Conservation (phyloP, 352 stramenopile species). For the Phytophthora syringae region DNA sequence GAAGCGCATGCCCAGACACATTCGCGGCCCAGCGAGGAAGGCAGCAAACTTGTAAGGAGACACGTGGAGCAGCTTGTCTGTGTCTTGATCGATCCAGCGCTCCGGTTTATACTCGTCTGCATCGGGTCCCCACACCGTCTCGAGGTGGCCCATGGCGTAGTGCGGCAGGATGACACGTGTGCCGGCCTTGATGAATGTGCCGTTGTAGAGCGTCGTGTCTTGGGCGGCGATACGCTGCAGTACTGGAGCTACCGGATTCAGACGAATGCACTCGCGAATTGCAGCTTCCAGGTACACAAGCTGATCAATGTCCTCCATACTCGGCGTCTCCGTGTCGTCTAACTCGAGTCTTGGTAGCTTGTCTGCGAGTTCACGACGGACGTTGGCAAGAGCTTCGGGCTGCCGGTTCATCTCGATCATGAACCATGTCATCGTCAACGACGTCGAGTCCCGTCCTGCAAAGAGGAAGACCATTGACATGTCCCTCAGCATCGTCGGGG, state of each 20-base stretch:
- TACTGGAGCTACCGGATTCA: conserved; percentile 49
- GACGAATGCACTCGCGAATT: conserved; percentile 52
- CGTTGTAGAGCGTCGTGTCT: conserved; percentile 71
- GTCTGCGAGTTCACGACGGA: conserved; percentile 51
- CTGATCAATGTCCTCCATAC: conserved; percentile 39
- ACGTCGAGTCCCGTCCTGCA: conserved; percentile 80
- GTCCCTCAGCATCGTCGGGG: conserved; percentile 54
- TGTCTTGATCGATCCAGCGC: conserved; percentile 55
- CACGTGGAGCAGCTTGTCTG: conserved; percentile 29
- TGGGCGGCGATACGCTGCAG: conserved; percentile 45
- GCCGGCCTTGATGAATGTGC: conserved; percentile 63
- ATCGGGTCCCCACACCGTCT: conserved; percentile 51
- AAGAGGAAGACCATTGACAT: conserved; percentile 83
- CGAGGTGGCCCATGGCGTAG: conserved; percentile 63
- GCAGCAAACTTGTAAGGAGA: conserved; percentile 48
- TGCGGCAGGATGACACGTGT: conserved; percentile 60
- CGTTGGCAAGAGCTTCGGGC: conserved; percentile 34
- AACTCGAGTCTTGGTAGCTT: conserved; percentile 50
- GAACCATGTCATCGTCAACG: conserved; percentile 76
- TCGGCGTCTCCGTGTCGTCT: conserved; percentile 23
- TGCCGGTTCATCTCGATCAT: conserved; percentile 78
- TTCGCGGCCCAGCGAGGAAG: conserved; percentile 52
- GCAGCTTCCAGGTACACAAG: conserved; percentile 56
- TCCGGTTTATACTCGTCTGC: conserved; percentile 64
- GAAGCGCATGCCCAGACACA: conserved; percentile 49